Conservation (phyloP, 2,329 filamentous ascomycete species). For the Fusarium keratoplasticum region DNA sequence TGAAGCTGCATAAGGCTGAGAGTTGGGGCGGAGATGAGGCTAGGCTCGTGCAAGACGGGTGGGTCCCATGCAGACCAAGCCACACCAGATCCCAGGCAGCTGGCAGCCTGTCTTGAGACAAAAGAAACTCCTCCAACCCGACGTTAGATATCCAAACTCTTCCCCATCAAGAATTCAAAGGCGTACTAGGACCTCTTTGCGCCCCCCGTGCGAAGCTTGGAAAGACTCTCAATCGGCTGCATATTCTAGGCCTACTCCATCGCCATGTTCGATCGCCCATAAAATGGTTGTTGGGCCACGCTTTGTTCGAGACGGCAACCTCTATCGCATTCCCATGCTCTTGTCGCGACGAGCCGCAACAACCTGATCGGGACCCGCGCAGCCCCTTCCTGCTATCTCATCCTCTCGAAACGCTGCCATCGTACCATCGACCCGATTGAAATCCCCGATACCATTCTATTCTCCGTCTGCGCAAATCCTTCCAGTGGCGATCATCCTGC, state of each 20-base stretch:
- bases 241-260: neutral
- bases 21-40: slow-evolving; percentile 3
- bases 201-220: neutral
- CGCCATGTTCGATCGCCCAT: slow-evolving; percentile 29
- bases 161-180: neutral
- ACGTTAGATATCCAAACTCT: neutral
- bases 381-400: neutral
- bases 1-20: neutral
- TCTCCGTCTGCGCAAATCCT: neutral
- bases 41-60: neutral
- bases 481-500: neutral
- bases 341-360: neutral
- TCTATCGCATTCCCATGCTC: slow-evolving; percentile 11
- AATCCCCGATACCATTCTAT: neutral
- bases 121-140: slow-evolving; percentile 3
- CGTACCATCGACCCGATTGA: neutral
- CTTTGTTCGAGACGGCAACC: slow-evolving; percentile 23
- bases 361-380: neutral
- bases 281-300: slow-evolving; percentile 30
- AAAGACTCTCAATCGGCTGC: neutral
- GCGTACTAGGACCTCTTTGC: neutral
- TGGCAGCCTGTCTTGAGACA: neutral
- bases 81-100: slow-evolving; percentile 5
- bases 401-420: neutral
- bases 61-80: neutral